Evolutionary conservation across 1,284 basidiomycete genomes (phyloP), one percentile per base, ranked within the genome.

Genomic region (Chondrostereum purpureum): DNA sequence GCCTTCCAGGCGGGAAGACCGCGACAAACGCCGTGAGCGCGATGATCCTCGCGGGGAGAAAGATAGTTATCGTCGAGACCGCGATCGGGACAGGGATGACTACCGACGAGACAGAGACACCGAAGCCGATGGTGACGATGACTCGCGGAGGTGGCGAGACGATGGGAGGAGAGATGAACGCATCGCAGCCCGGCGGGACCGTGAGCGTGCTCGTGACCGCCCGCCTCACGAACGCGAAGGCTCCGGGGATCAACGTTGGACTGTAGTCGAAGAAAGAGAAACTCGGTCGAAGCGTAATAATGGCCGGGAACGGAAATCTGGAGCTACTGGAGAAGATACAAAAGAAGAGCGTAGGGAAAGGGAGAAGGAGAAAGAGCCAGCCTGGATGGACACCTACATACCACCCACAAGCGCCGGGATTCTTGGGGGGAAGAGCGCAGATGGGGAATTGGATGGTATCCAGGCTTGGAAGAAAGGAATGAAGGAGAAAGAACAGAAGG

Each of bases 371-470:
- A 89, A 83, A 55, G 87, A 91, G 58, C 90, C 89, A 16, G 89
- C 89, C 13, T 92, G 89, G 89, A 91, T 92, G 87, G 88, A 89
- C 52, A 82, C 87, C n/a, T 89, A 90, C 57, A 73, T 87, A 50
- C 81, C 85, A 2, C 70, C 72, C 34, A 59, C 73, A n/a, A 67
- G 66, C 34, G 65, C 68, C 45, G 83, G 80, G 11, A 80, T 86
- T 45, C 66, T 85, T 44, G 83, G 84, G 13, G 77, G 75, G 4
- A 74, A 77, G 50, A 65, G 66, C 33, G 61, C 63, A 24, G 74
- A 78, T 39, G 86, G 83, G 16, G 84, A 85, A 56, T 66, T 90
- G 18, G 89, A 93, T 61, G 80, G 85, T 42, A 91, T 93, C 42
- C 91, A 93, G 58, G 88, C 83, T 2, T 93, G 90, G 80, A 93